phyloP scores from a whole-genome alignment of 352 stramenopile genomes.

The Globisporangium acanthophoron region DNA sequence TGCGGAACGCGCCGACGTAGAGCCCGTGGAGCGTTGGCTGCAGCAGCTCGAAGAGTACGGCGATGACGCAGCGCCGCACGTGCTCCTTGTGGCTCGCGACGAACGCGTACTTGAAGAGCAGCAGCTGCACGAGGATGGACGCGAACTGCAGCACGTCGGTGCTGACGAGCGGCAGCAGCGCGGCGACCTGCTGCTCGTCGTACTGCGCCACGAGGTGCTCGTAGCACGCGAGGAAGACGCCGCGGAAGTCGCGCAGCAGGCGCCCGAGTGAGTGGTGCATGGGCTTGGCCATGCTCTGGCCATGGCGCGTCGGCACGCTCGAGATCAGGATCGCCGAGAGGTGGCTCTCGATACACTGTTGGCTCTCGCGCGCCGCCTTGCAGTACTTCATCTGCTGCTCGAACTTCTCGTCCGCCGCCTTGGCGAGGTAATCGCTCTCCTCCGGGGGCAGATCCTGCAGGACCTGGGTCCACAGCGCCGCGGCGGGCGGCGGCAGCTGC shows the following conservation, averaged over 20 bases:
- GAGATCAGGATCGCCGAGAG: slow-evolving; percentile 32
- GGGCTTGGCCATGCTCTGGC: slow-evolving; percentile 25
- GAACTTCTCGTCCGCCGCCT: slow-evolving; percentile 52
- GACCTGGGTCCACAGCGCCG: slow-evolving; percentile 32
- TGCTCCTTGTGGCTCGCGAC: slow-evolving; percentile 14
- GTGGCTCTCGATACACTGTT: slow-evolving; percentile 32
- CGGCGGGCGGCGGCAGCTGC: slow-evolving; percentile 2
- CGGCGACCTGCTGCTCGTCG: slow-evolving; percentile 13
- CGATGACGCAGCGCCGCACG: slow-evolving; percentile 39
- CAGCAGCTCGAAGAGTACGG: slow-evolving; percentile 58
- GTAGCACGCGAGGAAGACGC: slow-evolving; percentile 46
- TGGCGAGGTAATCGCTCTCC: slow-evolving; percentile 47
- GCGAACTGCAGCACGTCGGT: slow-evolving; percentile 50
- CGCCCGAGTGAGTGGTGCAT: slow-evolving; percentile 51
- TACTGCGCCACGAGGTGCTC: slow-evolving; percentile 14
- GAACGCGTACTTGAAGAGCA: slow-evolving; percentile 51
- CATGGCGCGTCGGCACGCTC: slow-evolving; percentile 29
- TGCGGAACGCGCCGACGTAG: slow-evolving; percentile 42
- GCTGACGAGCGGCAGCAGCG: slow-evolving; percentile 36
- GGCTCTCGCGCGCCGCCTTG: slow-evolving; percentile 23
- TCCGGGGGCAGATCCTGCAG: slow-evolving; percentile 30
- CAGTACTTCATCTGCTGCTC: slow-evolving; percentile 61
- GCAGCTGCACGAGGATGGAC: slow-evolving; percentile 42
- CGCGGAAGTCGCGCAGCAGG: slow-evolving; percentile 42
- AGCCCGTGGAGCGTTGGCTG: slow-evolving; percentile 55